Evolutionary conservation across 768 basidiomycete species (phyloP).

Genomic region (Punctularia strigosozonata): DNA sequence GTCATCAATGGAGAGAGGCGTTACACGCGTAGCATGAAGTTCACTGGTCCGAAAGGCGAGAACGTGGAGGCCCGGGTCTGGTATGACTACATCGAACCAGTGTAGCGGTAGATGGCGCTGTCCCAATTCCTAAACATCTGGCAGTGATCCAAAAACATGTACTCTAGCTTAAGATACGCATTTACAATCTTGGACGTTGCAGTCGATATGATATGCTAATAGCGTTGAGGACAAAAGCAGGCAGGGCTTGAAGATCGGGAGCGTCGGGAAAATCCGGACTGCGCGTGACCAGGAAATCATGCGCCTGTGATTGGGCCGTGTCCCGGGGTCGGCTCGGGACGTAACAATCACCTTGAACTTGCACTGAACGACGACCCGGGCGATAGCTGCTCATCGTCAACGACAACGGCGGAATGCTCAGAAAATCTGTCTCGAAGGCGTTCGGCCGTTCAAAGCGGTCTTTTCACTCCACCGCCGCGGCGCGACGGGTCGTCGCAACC

Average conservation of each 20-base stretch:
- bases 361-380: background rate
- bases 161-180: too few species aligned
- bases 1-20: conserved; percentile 7
- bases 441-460: conserved; percentile 39
- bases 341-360: background rate
- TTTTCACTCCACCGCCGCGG: conserved; percentile 56
- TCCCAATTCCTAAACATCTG: too few species aligned
- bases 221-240: too few species aligned
- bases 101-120: too few species aligned
- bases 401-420: conserved; percentile 38
- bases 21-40: conserved; percentile 9
- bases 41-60: conserved; percentile 7
- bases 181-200: too few species aligned
- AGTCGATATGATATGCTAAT: too few species aligned
- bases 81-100: conserved; percentile 17
- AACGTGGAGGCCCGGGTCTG: conserved; percentile 12
- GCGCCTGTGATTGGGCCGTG: conserved; percentile 9
- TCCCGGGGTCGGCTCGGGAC: background rate
- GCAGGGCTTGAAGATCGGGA: too few species aligned
- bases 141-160: too few species aligned
- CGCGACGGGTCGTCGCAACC: conserved; percentile 51
- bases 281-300: conserved; percentile 4
- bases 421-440: conserved; percentile 47
- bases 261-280: too few species aligned
- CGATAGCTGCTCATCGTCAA: conserved; percentile 1